Evolutionary conservation across 768 basidiomycete genomes (phyloP).

Genomic region (Postia placenta): DNA sequence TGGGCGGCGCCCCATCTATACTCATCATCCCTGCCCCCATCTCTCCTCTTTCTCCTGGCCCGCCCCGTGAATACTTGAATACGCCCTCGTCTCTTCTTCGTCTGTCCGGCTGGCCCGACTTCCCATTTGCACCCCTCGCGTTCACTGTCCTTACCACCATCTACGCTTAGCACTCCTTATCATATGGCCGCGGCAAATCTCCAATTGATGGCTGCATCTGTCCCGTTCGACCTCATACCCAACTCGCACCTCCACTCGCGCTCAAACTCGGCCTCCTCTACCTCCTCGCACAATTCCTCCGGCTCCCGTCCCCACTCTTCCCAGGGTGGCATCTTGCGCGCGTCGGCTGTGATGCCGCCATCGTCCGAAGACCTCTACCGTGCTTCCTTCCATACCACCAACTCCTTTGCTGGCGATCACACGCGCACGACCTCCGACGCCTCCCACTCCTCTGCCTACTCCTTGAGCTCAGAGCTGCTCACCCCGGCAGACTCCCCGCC

Average conservation of each 20-base stretch:
- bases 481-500: conserved; percentile 58
- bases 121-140: conserved; percentile 21
- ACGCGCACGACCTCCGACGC: conserved; percentile 34
- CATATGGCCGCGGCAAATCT: conserved; percentile 70
- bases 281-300: conserved; percentile 61
- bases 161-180: conserved; percentile 16
- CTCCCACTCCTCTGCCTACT: conserved; percentile 38
- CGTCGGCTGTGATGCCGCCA: conserved; percentile 44
- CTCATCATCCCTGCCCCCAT: conserved; percentile 15
- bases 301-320: conserved; percentile 75
- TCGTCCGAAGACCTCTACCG: conserved; percentile 68
- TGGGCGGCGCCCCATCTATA: conserved; percentile 11
- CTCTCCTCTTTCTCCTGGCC: conserved; percentile 9
- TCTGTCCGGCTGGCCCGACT: conserved; percentile 53
- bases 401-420: conserved; percentile 38
- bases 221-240: conserved; percentile 70
- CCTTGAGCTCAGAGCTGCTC: conserved; percentile 34
- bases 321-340: conserved; percentile 53
- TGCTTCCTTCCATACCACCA: conserved; percentile 49
- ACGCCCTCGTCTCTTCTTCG: conserved; percentile 18
- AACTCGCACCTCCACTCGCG: conserved; percentile 59
- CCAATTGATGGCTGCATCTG: conserved; percentile 61
- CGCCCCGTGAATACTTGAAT: conserved; percentile 16
- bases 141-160: conserved; percentile 33
- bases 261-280: conserved; percentile 71